Evolutionary conservation across 805 yeast species (phyloP).

Genomic region (Schizosaccharomyces japonicus): DNA sequence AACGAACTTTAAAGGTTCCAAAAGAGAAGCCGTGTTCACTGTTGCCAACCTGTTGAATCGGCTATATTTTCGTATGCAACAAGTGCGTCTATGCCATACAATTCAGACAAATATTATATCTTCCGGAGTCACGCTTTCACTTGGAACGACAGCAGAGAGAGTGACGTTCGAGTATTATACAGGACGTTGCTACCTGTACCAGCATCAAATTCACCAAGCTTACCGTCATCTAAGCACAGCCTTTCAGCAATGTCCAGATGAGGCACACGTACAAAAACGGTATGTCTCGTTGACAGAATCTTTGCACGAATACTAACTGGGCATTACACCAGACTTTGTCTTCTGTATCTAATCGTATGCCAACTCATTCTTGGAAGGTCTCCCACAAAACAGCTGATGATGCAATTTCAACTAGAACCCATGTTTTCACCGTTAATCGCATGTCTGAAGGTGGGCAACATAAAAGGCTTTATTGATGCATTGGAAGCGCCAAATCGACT

Average conservation of each 20-base stretch:
- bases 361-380: slow-evolving; percentile 30
- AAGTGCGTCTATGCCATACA: slow-evolving; percentile 1
- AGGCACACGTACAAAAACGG: not conserved
- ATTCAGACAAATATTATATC: slow-evolving; percentile 13
- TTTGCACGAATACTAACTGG: slow-evolving; percentile 5
- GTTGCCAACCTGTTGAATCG: not conserved
- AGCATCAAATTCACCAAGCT: slow-evolving; percentile 28
- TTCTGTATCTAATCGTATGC: slow-evolving; percentile 28
- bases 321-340: slow-evolving; percentile 21
- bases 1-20: not conserved
- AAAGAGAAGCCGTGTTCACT: not conserved
- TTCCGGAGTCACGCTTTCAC: not conserved
- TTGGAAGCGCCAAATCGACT: slow-evolving; percentile 13
- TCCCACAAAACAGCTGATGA: slow-evolving; percentile 20
- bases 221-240: slow-evolving; percentile 35
- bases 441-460: slow-evolving; percentile 23
- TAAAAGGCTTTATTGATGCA: slow-evolving; percentile 17
- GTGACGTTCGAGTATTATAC: slow-evolving; percentile 33
- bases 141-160: slow-evolving; percentile 21
- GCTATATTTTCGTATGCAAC: not conserved
- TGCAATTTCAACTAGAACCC: slow-evolving; percentile 14
- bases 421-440: slow-evolving; percentile 20
- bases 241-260: slow-evolving; percentile 19
- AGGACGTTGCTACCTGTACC: slow-evolving; percentile 31
- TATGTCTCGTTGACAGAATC: not conserved